Evolutionary conservation across 1,139 yeast genomes (phyloP).

Genomic region (Lodderomyces elongisporus): DNA sequence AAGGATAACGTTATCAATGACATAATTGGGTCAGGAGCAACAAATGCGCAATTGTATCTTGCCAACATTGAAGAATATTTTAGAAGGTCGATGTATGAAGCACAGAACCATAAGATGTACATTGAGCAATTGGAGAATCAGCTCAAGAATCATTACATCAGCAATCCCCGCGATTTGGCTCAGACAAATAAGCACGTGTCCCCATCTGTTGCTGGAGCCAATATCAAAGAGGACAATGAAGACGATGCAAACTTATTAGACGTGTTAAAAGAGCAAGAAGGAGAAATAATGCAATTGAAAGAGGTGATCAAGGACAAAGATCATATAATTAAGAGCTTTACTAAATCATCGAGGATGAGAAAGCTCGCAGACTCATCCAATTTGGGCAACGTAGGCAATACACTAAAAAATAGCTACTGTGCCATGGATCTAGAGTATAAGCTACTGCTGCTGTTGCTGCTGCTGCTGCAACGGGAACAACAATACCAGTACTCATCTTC

Average conservation of each 20-base stretch:
- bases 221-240: background rate
- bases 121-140: slow-evolving; percentile 59
- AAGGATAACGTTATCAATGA: slow-evolving; percentile 54
- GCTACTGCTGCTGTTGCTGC: too few relatives aligned
- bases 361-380: slow-evolving; percentile 37
- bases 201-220: background rate
- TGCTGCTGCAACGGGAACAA: slow-evolving; percentile 8
- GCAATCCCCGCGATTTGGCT: slow-evolving; percentile 13
- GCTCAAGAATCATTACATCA: slow-evolving; percentile 23
- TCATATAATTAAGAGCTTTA: slow-evolving; percentile 69
- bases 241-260: slow-evolving; percentile 7
- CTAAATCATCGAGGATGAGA: slow-evolving; percentile 52
- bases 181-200: background rate
- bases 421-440: slow-evolving; percentile 6
- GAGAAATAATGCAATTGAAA: slow-evolving; percentile 62
- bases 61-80: slow-evolving; percentile 45
- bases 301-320: slow-evolving; percentile 65
- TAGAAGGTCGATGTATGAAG: slow-evolving; percentile 41
- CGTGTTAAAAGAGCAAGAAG: slow-evolving; percentile 56
- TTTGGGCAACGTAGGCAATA: slow-evolving; percentile 2
- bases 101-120: slow-evolving; percentile 61
- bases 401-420: slow-evolving; percentile 3
- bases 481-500: background rate
- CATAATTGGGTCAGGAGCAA: slow-evolving; percentile 35
- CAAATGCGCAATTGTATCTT: slow-evolving; percentile 33